These are phyloP conservation scores for Volvox reticuliferus DNA, from an alignment of 139 green algal species.

Conservation along the genomic window DNA sequence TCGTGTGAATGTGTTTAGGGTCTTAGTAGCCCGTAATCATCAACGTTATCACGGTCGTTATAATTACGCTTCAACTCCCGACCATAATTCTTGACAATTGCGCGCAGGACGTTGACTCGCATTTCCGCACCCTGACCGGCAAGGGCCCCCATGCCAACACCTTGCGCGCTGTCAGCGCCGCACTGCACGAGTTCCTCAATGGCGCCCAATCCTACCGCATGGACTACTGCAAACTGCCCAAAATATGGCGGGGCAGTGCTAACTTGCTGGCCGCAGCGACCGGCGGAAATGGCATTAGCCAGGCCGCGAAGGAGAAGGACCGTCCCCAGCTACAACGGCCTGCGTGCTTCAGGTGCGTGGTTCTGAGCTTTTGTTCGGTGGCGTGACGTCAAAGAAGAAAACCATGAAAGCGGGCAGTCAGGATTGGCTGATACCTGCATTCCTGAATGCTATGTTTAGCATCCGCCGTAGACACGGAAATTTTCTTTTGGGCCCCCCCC, in stretches of 20 bases:
- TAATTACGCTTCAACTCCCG: no score
- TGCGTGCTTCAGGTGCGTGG: constrained; percentile 38
- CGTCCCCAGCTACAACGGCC: constrained; percentile 10
- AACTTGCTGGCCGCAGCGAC: neutral
- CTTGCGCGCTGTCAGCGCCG: neutral
- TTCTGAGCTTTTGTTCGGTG: no score
- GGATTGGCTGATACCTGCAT: no score
- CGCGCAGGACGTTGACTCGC: constrained; percentile 32
- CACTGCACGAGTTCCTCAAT: constrained; percentile 37
- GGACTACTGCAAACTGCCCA: constrained; percentile 42
- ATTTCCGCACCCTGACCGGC: constrained; percentile 19
- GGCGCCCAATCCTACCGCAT: neutral
- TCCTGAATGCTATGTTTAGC: no score
- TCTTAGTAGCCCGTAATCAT: no score
- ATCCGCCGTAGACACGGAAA: no score
- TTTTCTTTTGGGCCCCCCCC: no score
- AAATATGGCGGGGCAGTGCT: neutral
- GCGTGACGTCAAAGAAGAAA: no score
- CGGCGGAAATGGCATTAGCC: constrained; percentile 3
- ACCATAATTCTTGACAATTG: no score
- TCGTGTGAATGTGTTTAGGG: no score
- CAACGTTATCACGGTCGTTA: no score
- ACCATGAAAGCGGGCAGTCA: no score
- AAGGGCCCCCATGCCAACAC: constrained; percentile 2
- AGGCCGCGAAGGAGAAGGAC: constrained; percentile 3